Percentiles rank a stretch among this genome's conserved stretches.
Evolutionary conservation across 139 green algal genomes (phyloP).

Genomic region (Micractinium sp.): DNA sequence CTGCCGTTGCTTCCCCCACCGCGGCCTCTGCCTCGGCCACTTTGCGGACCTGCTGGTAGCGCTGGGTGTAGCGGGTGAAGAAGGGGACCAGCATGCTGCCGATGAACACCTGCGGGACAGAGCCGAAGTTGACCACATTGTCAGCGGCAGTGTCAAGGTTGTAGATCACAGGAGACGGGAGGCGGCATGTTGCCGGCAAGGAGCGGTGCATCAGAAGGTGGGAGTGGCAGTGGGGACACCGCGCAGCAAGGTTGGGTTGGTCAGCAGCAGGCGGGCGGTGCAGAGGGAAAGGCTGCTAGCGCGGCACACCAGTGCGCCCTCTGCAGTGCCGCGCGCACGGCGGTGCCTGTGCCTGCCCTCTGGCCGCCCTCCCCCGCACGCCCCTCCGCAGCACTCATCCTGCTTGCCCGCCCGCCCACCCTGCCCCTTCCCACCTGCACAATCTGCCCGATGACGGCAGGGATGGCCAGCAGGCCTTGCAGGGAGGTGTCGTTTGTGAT

Average conservation of each 20-base stretch:
- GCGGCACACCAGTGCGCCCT: too few species aligned
- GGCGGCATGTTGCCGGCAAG: not conserved
- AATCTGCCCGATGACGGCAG: slow-evolving; percentile 70
- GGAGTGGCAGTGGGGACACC: too few species aligned
- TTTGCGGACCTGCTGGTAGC: not conserved
- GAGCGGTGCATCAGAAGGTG: not conserved
- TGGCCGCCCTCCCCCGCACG: not conserved
- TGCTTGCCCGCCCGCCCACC: not conserved
- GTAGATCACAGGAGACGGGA: not conserved
- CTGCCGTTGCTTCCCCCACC: not conserved
- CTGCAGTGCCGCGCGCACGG: too few species aligned
- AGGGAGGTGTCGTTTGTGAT: slow-evolving; percentile 41
- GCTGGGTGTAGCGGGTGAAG: not conserved
- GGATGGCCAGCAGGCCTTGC: slow-evolving; percentile 64
- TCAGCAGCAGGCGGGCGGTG: not conserved
- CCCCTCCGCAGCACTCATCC: not conserved
- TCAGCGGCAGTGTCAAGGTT: not conserved
- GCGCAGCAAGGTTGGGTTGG: not conserved
- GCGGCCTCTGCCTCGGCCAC: slow-evolving; percentile 12
- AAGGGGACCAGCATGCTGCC: slow-evolving; percentile 28
- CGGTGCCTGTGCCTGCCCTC: not conserved
- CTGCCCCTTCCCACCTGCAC: slow-evolving; percentile 8
- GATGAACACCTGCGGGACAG: slow-evolving; percentile 33
- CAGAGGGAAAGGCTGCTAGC: too few species aligned
- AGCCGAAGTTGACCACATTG: not conserved